These are phyloP conservation scores for Coniella vitis DNA, from an alignment of 2,329 filamentous ascomycete genomes.

Conservation along the genomic window DNA sequence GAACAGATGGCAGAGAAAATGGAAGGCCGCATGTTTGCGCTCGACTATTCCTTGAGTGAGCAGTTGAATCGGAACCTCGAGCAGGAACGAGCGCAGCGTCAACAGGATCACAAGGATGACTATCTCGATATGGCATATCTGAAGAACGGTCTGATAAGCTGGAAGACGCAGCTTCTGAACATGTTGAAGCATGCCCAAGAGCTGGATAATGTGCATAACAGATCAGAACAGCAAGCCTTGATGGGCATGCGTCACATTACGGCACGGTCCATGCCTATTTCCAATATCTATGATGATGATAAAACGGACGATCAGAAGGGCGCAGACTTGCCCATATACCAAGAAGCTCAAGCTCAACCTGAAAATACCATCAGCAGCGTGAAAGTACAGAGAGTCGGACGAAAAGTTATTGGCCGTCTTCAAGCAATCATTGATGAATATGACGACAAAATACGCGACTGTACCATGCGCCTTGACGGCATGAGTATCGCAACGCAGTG, in stretches of 20 bases:
- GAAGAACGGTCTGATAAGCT: slow-evolving; percentile 21
- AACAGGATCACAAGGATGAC: slow-evolving; percentile 13
- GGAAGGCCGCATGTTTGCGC: slow-evolving; percentile 21
- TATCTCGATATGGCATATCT: slow-evolving; percentile 24
- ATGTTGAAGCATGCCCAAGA: slow-evolving; percentile 12
- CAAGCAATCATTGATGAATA: slow-evolving; percentile 24
- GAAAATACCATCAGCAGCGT: background rate
- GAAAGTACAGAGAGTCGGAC: background rate
- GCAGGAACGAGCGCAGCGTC: slow-evolving; percentile 7
- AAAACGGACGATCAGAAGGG: background rate
- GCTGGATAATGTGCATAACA: slow-evolving; percentile 14
- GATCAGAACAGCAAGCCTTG: background rate
- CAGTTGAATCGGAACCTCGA: background rate
- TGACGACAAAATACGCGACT: slow-evolving; percentile 26
- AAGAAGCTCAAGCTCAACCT: background rate
- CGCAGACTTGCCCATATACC: background rate
- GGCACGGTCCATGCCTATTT: background rate
- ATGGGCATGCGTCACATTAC: slow-evolving; percentile 11
- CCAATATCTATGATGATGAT: background rate
- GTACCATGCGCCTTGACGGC: slow-evolving; percentile 27
- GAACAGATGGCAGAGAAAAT: slow-evolving; percentile 19
- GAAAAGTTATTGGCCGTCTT: slow-evolving; percentile 19
- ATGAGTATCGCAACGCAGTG: slow-evolving; percentile 30
- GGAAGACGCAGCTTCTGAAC: slow-evolving; percentile 21
- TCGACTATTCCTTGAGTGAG: slow-evolving; percentile 3